These are phyloP conservation scores for Biancaea sappan DNA, from an alignment of 306 rosid genomes.

Conservation along the genomic window DNA sequence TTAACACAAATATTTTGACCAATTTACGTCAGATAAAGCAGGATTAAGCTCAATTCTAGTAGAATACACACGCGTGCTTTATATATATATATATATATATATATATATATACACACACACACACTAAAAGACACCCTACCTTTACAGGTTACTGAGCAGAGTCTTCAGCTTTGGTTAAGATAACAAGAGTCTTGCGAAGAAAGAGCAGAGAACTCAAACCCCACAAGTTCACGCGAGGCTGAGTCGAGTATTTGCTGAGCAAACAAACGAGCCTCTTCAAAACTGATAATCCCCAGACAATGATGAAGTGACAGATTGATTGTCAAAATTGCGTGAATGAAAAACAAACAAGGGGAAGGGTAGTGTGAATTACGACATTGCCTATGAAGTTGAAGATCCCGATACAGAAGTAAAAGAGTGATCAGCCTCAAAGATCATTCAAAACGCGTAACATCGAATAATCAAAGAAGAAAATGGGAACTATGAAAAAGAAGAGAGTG, in stretches of 20 bases:
- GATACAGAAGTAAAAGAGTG: constrained; percentile 26
- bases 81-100: neutral
- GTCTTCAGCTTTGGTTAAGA: neutral
- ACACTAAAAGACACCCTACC: neutral
- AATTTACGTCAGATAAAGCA: constrained; percentile 22
- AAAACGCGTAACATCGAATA: neutral
- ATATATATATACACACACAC: neutral
- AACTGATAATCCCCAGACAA: neutral
- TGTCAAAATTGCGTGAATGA: neutral
- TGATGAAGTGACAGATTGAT: neutral
- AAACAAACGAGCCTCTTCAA: neutral
- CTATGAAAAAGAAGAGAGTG: neutral
- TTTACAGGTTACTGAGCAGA: neutral
- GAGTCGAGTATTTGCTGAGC: constrained; percentile 1
- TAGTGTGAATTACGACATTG: neutral
- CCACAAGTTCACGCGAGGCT: constrained; percentile 20
- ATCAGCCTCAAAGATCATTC: constrained; percentile 21
- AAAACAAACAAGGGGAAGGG: neutral
- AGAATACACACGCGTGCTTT: neutral
- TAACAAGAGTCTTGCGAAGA: neutral
- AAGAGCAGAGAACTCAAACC: constrained; percentile 24
- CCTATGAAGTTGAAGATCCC: constrained; percentile 23
- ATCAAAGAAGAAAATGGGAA: neutral
- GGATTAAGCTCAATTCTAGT: neutral
- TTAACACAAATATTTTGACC: neutral